Evolutionary conservation across 768 basidiomycete species (phyloP).

Genomic region (Lactifluus subvellereus): DNA sequence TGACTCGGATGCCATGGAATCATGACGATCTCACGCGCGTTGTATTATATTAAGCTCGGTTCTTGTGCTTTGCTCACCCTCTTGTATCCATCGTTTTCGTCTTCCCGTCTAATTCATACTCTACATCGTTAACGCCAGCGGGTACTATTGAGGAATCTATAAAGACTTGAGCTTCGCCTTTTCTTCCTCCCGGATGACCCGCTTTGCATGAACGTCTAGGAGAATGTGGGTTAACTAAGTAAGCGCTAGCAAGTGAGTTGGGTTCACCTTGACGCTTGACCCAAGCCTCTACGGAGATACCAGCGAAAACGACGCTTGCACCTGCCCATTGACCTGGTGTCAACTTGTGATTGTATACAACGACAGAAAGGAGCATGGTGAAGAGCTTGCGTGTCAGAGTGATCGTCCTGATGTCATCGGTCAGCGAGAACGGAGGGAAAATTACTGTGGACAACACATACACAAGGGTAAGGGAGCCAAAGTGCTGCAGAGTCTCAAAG

Average conservation of each 20-base stretch:
- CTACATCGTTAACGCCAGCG: slow-evolving; percentile 7
- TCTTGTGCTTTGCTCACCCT: not conserved
- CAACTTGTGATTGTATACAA: slow-evolving; percentile 85
- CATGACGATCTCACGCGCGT: slow-evolving; percentile 30
- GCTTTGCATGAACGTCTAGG: slow-evolving; percentile 73
- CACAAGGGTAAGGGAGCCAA: slow-evolving; percentile 86
- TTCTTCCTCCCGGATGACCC: slow-evolving; percentile 76
- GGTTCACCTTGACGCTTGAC: slow-evolving; percentile 78
- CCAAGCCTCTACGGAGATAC: slow-evolving; percentile 89
- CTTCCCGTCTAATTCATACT: slow-evolving; percentile 11
- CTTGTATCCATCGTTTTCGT: not conserved
- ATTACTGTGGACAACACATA: slow-evolving; percentile 35
- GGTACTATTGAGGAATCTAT: slow-evolving; percentile 33
- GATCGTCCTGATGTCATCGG: slow-evolving; percentile 56
- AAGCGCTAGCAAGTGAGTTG: not conserved
- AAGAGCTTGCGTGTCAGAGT: slow-evolving; percentile 96
- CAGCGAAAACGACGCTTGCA: slow-evolving; percentile 89
- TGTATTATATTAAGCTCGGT: not conserved
- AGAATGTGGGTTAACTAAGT: slow-evolving; percentile 7
- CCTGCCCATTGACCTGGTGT: slow-evolving; percentile 88
- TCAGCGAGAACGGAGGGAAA: slow-evolving; percentile 9
- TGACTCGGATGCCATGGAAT: slow-evolving; percentile 30
- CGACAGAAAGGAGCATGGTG: slow-evolving; percentile 93
- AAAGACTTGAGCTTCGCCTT: slow-evolving; percentile 76
- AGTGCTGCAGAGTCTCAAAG: slow-evolving; percentile 90